Percentiles rank a stretch among this genome's conserved stretches.
These are phyloP conservation scores for Saccharomyces paradoxus DNA, from an alignment of 805 yeast genomes.

Conservation along the genomic window DNA sequence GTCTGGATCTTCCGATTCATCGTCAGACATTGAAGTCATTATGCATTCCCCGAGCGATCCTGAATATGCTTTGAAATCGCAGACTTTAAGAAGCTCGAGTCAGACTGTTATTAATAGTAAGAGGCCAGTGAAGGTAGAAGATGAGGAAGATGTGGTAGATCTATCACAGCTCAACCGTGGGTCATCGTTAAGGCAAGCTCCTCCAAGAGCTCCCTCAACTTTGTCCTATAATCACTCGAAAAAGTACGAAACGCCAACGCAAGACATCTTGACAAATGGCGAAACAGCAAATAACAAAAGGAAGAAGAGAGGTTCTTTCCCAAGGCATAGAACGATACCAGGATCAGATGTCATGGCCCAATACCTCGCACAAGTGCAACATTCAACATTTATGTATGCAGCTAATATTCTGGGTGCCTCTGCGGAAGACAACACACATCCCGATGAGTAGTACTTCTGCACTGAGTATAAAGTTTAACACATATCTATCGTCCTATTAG, in stretches of 20 bases:
- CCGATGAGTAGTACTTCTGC: conserved; percentile 10
- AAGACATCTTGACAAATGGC: conserved; percentile 4
- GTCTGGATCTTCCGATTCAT: background rate
- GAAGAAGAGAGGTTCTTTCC: conserved; percentile 3
- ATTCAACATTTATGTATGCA: conserved; percentile 48
- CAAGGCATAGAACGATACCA: conserved; percentile 28
- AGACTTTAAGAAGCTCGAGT: conserved; percentile 2
- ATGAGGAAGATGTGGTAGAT: background rate
- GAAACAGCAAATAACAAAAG: conserved; percentile 2
- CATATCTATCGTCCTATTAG: background rate
- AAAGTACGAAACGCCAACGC: conserved; percentile 1
- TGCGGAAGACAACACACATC: conserved; percentile 28
- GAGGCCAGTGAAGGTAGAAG: background rate
- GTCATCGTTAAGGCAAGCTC: conserved; percentile 14
- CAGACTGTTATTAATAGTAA: conserved; percentile 2
- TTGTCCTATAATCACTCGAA: conserved; percentile 15
- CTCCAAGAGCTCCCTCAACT: conserved; percentile 23
- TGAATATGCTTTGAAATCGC: background rate
- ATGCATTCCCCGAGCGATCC: conserved; percentile 10
- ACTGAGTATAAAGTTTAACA: background rate
- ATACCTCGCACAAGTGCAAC: conserved; percentile 64
- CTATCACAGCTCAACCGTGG: background rate
- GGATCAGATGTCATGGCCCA: conserved; percentile 76
- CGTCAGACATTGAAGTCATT: conserved; percentile 15
- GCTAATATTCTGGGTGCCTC: conserved; percentile 45